Evolutionary conservation across 148 eudicot species (phyloP).

Genomic region (Pouteria glomerata): DNA sequence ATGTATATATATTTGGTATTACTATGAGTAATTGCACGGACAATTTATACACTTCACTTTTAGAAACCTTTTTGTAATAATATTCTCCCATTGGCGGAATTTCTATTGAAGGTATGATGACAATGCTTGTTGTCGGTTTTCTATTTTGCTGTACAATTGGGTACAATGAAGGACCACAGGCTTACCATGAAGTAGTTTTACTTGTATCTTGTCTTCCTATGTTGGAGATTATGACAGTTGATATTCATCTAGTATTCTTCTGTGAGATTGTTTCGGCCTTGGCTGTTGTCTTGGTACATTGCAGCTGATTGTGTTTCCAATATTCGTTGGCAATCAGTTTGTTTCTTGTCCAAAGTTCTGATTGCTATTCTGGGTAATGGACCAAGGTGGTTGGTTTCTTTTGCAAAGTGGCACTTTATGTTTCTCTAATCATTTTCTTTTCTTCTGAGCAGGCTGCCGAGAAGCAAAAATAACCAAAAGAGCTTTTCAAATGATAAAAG

Average conservation of each 20-base stretch:
- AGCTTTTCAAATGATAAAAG: background rate
- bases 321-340: background rate
- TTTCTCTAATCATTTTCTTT: background rate
- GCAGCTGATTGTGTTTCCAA: background rate
- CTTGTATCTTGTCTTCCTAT: background rate
- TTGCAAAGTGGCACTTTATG: background rate
- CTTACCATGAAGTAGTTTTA: background rate
- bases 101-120: background rate
- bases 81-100: background rate
- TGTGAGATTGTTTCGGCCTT: background rate
- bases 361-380: background rate
- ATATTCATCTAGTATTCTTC: background rate
- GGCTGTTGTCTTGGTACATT: background rate
- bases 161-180: background rate
- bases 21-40: background rate
- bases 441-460: slow-evolving; percentile 10
- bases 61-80: background rate
- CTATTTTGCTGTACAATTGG: background rate
- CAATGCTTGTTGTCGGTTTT: background rate
- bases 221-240: background rate
- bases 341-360: background rate
- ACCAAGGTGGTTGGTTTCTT: background rate
- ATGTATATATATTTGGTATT: no score
- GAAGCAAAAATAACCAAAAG: slow-evolving; percentile 4
- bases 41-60: background rate